phyloP scores from a whole-genome alignment of 345 rosid genomes.

The Melastoma malabathricum region DNA sequence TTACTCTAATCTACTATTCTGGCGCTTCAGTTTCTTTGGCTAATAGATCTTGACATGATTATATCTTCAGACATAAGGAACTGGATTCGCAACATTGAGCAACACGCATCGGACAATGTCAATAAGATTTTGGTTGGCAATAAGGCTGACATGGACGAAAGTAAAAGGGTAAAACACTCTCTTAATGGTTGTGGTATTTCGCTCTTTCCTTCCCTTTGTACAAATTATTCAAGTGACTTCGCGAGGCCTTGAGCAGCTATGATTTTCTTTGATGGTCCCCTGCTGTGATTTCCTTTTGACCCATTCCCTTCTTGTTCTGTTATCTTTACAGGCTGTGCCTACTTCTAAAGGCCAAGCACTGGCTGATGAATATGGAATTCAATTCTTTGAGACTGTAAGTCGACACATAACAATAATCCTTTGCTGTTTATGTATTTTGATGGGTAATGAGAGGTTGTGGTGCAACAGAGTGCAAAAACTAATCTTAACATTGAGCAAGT shows the following conservation, averaged over 20 bases:
- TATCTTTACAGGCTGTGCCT: constrained; percentile 68
- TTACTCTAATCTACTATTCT: constrained; percentile 1
- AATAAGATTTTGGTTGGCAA: constrained; percentile 94
- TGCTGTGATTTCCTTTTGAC: background rate
- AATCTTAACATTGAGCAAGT: constrained; percentile 88
- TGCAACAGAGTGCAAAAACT: constrained; percentile 86
- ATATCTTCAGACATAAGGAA: constrained; percentile 73
- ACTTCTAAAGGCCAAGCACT: constrained; percentile 95
- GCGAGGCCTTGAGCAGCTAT: too few species aligned
- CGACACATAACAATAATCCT: background rate
- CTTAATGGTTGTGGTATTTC: background rate
- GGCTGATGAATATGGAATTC: constrained; percentile 95
- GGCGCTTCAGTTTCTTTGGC: background rate
- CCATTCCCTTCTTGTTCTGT: background rate
- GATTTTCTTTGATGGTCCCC: too few species aligned
- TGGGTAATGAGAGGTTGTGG: constrained; percentile 6
- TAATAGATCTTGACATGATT: constrained; percentile 5
- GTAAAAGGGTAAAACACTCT: constrained; percentile 69
- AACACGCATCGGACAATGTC: constrained; percentile 97
- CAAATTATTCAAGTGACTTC: background rate
- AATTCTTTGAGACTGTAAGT: constrained; percentile 94
- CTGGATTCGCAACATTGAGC: constrained; percentile 99
- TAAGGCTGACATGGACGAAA: constrained; percentile 99
- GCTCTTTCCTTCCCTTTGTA: constrained; percentile 1
- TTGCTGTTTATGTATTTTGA: background rate